Evolutionary conservation across 805 yeast species (phyloP).

Genomic region (Pichia thaimueangensis): DNA sequence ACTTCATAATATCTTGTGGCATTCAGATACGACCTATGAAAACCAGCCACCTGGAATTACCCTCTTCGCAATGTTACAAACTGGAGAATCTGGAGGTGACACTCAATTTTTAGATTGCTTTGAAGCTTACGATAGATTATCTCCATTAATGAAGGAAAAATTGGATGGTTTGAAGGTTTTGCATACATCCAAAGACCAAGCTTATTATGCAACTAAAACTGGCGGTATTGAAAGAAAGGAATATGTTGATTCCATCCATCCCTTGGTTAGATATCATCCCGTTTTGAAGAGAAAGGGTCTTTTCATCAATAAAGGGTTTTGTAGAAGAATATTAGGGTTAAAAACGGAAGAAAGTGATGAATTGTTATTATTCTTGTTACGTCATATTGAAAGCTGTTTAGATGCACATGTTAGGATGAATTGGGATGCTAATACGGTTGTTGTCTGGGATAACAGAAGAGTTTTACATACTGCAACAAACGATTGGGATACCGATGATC

Average conservation of each 20-base stretch:
- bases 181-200: constrained; percentile 70
- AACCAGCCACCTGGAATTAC: constrained; percentile 69
- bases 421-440: constrained; percentile 68
- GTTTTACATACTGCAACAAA: constrained; percentile 61
- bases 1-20: constrained; percentile 47
- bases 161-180: constrained; percentile 57
- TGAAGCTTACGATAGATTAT: constrained; percentile 66
- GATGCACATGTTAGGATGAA: constrained; percentile 65
- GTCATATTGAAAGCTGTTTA: constrained; percentile 43
- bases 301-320: constrained; percentile 54
- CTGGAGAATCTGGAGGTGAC: constrained; percentile 65
- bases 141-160: constrained; percentile 55
- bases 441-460: constrained; percentile 75
- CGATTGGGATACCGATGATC: constrained; percentile 63
- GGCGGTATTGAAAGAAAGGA: constrained; percentile 67
- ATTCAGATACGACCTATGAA: constrained; percentile 71
- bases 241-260: constrained; percentile 58
- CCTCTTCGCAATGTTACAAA: constrained; percentile 54
- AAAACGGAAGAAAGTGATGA: constrained; percentile 65
- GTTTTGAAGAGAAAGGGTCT: constrained; percentile 57
- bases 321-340: constrained; percentile 62
- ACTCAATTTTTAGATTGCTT: constrained; percentile 63
- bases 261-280: constrained; percentile 67
- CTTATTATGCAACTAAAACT: constrained; percentile 41
- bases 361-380: constrained; percentile 50